Conservation (phyloP, 495 filamentous ascomycete species). For the Thermothielavioides terrestris region DNA sequence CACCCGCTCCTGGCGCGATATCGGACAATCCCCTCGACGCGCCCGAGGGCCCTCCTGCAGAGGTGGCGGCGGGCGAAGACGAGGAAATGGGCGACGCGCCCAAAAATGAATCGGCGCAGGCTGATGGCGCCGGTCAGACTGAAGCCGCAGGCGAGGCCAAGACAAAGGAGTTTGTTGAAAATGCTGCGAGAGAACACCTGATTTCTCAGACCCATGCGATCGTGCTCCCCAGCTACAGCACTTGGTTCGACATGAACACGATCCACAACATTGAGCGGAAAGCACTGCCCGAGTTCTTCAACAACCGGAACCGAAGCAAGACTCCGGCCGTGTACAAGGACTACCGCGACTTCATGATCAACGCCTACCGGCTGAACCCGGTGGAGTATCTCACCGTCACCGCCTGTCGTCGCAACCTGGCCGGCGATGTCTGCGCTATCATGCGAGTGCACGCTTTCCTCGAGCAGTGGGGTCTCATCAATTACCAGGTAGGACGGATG, state of each 20-base stretch:
- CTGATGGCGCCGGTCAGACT: conserved; percentile 31
- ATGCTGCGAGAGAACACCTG: conserved; percentile 79
- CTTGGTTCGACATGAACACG: conserved; percentile 96
- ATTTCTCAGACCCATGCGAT: conserved; percentile 88
- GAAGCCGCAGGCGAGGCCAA: conserved; percentile 38
- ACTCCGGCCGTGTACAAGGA: conserved; percentile 97
- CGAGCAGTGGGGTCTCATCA: conserved; percentile 98
- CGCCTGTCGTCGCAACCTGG: conserved; percentile 90
- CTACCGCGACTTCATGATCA: conserved; percentile 99
- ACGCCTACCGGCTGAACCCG: conserved; percentile 92
- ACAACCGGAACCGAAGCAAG: conserved; percentile 94
- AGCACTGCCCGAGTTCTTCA: conserved; percentile 94
- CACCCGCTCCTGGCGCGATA: conserved; percentile 43
- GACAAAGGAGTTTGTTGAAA: conserved; percentile 72
- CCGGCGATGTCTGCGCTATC: conserved; percentile 96
- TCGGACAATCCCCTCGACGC: conserved; percentile 85
- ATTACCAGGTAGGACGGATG: conserved; percentile 71
- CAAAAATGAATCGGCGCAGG: conserved; percentile 47
- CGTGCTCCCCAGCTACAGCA: conserved; percentile 90
- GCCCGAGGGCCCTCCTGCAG: conserved; percentile 64
- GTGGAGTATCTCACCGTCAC: conserved; percentile 95
- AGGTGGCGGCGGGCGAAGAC: conserved; percentile 60
- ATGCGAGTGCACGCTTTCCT: conserved; percentile 97
- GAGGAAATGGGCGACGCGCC: conserved; percentile 78
- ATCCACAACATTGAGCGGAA: conserved; percentile 85